phyloP scores from a whole-genome alignment of 2,329 filamentous ascomycete species.

The Periglandula ipomoeae region DNA sequence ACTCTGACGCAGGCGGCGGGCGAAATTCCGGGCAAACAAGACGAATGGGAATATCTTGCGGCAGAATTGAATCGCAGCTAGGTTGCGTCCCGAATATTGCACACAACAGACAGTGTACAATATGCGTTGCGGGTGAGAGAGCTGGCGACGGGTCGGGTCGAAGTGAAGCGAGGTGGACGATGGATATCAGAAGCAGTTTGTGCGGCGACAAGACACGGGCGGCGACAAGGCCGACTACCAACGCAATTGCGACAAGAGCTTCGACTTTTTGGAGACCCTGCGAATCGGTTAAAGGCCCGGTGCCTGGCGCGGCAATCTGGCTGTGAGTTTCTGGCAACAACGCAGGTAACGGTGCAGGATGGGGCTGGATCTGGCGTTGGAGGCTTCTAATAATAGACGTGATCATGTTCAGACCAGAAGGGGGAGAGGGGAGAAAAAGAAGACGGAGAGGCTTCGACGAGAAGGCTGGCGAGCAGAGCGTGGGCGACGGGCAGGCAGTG shows the following conservation, averaged over 20 bases:
- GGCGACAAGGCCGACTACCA: neutral
- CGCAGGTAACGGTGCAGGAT: constrained; percentile 16
- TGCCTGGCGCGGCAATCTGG: neutral
- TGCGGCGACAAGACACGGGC: neutral
- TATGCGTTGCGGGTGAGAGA: too few relatives aligned
- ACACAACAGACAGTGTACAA: neutral
- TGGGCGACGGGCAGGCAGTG: neutral
- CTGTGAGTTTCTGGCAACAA: neutral
- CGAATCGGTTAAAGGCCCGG: neutral
- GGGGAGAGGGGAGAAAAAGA: constrained; percentile 15
- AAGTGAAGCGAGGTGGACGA: neutral
- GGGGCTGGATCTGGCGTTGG: constrained; percentile 42
- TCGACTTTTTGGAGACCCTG: neutral
- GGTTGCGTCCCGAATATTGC: too few relatives aligned
- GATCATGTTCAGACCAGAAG: constrained; percentile 29
- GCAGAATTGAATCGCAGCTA: neutral
- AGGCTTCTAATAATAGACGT: constrained; percentile 43
- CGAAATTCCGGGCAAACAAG: neutral
- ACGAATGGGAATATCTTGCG: neutral
- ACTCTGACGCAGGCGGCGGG: neutral
- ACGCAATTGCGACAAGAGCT: neutral
- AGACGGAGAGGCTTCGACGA: too few relatives aligned
- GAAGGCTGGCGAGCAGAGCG: constrained; percentile 5
- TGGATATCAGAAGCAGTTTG: neutral
- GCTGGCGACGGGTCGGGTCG: neutral